Percentiles rank a stretch among this genome's conserved stretches.
phyloP scores from a whole-genome alignment of 371 early-diverging fungal species.

The Mucor saturninus region DNA sequence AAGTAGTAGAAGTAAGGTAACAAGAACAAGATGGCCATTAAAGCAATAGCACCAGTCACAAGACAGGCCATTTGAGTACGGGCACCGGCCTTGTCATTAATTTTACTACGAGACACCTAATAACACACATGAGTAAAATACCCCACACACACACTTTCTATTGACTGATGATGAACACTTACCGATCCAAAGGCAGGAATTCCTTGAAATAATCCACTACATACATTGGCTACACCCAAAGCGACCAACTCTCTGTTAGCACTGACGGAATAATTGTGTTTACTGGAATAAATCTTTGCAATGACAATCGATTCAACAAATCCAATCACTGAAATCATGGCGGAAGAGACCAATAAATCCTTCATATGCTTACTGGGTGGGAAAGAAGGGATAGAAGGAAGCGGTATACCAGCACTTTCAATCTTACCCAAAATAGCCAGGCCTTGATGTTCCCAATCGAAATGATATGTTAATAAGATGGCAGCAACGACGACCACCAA shows the following conservation, averaged over 20 bases:
- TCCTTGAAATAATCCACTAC: constrained; percentile 82
- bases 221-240: constrained; percentile 82
- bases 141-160: background rate
- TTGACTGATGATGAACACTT: constrained; percentile 18
- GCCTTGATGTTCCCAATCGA: constrained; percentile 72
- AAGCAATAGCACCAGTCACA: constrained; percentile 75
- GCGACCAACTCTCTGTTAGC: constrained; percentile 96
- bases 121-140: background rate
- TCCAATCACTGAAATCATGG: constrained; percentile 90
- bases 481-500: constrained; percentile 78
- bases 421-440: constrained; percentile 79
- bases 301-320: constrained; percentile 94
- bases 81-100: constrained; percentile 89
- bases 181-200: constrained; percentile 91
- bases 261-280: constrained; percentile 87
- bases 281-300: constrained; percentile 88
- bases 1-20: constrained; percentile 85
- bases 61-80: constrained; percentile 87
- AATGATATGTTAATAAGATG: constrained; percentile 63
- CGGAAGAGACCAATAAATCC: constrained; percentile 60
- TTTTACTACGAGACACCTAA: constrained; percentile 82
- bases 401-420: constrained; percentile 62
- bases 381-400: constrained; percentile 64
- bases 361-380: constrained; percentile 66
- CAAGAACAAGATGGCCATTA: constrained; percentile 76